Evolutionary conservation across 768 basidiomycete species (phyloP).

Genomic region (Leucocoprinus leucothites): DNA sequence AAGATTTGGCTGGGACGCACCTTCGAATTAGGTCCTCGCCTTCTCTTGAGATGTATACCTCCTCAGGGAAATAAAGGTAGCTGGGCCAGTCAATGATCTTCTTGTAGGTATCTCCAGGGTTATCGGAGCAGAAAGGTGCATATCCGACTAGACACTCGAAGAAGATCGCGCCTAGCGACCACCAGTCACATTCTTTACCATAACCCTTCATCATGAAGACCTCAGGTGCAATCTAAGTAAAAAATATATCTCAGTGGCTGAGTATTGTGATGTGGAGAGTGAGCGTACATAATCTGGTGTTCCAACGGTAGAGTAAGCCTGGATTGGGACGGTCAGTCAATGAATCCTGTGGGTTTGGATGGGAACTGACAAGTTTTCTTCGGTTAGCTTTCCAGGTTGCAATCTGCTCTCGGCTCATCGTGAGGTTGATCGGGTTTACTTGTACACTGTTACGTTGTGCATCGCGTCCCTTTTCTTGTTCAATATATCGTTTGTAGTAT

Average conservation of each 20-base stretch:
- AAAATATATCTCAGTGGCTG: neutral
- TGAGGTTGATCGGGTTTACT: constrained; percentile 96
- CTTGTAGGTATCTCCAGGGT: constrained; percentile 96
- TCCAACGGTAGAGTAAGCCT: constrained; percentile 93
- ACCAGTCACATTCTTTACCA: constrained; percentile 99
- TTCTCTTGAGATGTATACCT: constrained; percentile 90
- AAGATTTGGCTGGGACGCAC: constrained; percentile 37
- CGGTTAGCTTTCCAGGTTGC: constrained; percentile 99
- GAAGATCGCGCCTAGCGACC: constrained; percentile 98
- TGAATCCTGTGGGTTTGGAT: neutral
- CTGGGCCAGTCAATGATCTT: constrained; percentile 97
- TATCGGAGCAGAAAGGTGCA: constrained; percentile 96
- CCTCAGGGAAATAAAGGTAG: constrained; percentile 91
- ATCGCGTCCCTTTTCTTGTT: constrained; percentile 64
- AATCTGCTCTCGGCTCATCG: constrained; percentile 95
- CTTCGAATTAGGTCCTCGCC: constrained; percentile 86
- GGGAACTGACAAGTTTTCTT: constrained; percentile 73
- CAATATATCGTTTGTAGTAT: constrained; percentile 89
- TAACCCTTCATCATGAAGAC: constrained; percentile 98
- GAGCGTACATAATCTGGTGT: constrained; percentile 53
- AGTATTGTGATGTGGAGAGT: neutral
- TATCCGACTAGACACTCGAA: constrained; percentile 98
- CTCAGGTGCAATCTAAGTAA: constrained; percentile 85
- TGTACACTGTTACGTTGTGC: constrained; percentile 90
- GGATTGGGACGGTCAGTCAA: constrained; percentile 6